These are phyloP conservation scores for Phytophthora idaei DNA, from an alignment of 352 stramenopile genomes.

Conservation along the genomic window DNA sequence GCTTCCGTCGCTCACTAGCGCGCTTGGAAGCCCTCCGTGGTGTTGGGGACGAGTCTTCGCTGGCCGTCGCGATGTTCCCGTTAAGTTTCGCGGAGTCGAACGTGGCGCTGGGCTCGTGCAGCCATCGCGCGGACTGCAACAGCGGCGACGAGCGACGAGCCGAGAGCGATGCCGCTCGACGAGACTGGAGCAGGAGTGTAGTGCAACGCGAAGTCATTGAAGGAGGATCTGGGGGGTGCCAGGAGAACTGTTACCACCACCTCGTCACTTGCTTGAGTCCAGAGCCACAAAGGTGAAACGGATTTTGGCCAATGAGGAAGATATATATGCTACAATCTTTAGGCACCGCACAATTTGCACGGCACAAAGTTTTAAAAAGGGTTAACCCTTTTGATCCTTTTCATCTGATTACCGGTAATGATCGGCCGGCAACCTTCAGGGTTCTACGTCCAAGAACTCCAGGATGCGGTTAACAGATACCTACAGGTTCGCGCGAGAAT, in stretches of 20 bases:
- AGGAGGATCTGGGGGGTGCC: neutral
- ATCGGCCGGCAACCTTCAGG: too few relatives aligned
- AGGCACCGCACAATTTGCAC: too few relatives aligned
- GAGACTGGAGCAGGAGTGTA: slow-evolving; percentile 29
- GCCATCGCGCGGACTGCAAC: slow-evolving; percentile 20
- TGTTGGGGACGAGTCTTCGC: slow-evolving; percentile 2
- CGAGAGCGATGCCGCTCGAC: slow-evolving; percentile 6
- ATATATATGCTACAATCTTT: neutral
- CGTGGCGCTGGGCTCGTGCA: slow-evolving; percentile 25
- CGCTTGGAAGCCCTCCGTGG: slow-evolving; percentile 27
- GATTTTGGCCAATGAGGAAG: neutral
- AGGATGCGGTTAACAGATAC: too few relatives aligned
- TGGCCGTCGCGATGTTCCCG: slow-evolving; percentile 11
- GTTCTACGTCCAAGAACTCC: too few relatives aligned
- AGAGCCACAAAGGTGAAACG: too few relatives aligned
- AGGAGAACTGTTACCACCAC: neutral
- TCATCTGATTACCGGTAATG: too few relatives aligned
- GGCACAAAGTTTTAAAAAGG: too few relatives aligned
- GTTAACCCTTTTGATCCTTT: too few relatives aligned
- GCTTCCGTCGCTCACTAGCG: slow-evolving; percentile 34
- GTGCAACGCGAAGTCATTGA: slow-evolving; percentile 16
- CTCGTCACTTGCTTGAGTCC: neutral
- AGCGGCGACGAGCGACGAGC: slow-evolving; percentile 13
- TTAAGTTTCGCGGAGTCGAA: slow-evolving; percentile 29
- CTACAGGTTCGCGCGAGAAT: too few relatives aligned